phyloP scores from a whole-genome alignment of 306 rosid species.

The Herpetospermum pedunculosum region DNA sequence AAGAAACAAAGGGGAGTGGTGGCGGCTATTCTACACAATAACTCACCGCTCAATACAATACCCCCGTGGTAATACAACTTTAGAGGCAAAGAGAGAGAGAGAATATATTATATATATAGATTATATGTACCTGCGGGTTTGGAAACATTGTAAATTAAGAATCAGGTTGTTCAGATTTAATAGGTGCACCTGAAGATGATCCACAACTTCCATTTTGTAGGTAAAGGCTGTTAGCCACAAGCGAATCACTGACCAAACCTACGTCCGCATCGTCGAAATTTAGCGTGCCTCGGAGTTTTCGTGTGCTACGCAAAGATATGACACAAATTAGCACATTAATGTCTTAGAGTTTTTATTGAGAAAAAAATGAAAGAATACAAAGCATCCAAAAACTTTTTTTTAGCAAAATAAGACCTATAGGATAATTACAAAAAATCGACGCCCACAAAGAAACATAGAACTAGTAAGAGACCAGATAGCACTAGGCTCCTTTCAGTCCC shows the following conservation, averaged over 20 bases:
- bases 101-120: slow-evolving; percentile 7
- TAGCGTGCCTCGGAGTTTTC: slow-evolving; percentile 71
- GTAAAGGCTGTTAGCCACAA: slow-evolving; percentile 91
- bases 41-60: slow-evolving; percentile 60
- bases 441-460: neutral
- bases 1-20: slow-evolving; percentile 16
- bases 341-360: too few species aligned
- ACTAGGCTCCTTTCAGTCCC: too few species aligned
- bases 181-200: slow-evolving; percentile 61
- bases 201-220: slow-evolving; percentile 76
- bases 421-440: too few species aligned
- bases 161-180: slow-evolving; percentile 81
- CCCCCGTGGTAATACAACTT: slow-evolving; percentile 32
- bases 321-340: neutral
- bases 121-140: slow-evolving; percentile 6
- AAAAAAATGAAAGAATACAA: neutral
- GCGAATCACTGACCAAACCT: slow-evolving; percentile 84
- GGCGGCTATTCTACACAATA: slow-evolving; percentile 61
- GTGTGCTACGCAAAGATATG: slow-evolving; percentile 32
- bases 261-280: slow-evolving; percentile 72
- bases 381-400: too few species aligned
- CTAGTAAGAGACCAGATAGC: too few species aligned
- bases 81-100: slow-evolving; percentile 1
- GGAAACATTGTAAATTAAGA: slow-evolving; percentile 21
- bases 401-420: too few species aligned